Evolutionary conservation across 2,329 filamentous ascomycete species (phyloP).

Genomic region (Bretziella fagacearum): DNA sequence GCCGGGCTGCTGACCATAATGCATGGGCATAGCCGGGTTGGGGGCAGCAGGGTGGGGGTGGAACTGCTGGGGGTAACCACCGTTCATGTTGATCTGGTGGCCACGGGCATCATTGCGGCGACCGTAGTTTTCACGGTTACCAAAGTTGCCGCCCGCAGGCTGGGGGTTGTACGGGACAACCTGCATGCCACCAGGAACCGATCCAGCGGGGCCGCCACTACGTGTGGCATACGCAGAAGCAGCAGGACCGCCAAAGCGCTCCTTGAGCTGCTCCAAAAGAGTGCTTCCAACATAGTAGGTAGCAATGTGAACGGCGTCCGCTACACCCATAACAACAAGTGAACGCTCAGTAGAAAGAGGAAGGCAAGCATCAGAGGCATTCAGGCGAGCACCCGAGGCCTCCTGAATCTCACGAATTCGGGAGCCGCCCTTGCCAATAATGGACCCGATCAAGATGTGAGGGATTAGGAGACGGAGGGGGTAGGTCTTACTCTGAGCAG

Average conservation of each 20-base stretch:
- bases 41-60: conserved; percentile 47
- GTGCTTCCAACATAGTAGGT: conserved; percentile 98
- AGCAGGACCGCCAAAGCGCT: conserved; percentile 86
- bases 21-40: conserved; percentile 49
- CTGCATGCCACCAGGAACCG: conserved; percentile 94
- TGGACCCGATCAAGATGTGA: conserved; percentile 93
- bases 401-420: conserved; percentile 98
- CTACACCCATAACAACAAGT: conserved; percentile 93
- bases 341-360: conserved; percentile 92
- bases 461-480: conserved; percentile 88
- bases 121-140: conserved; percentile 70
- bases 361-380: conserved; percentile 87
- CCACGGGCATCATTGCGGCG: conserved; percentile 55
- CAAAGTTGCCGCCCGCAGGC: conserved; percentile 70
- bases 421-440: conserved; percentile 92
- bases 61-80: conserved; percentile 56
- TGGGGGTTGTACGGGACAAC: conserved; percentile 97
- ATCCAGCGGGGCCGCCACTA: conserved; percentile 80
- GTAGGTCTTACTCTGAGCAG: conserved; percentile 89
- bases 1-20: conserved; percentile 60
- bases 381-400: conserved; percentile 85
- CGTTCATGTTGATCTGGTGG: conserved; percentile 59
- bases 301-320: conserved; percentile 95
- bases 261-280: conserved; percentile 91
- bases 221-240: conserved; percentile 96